A percentile compares a stretch with the other conserved stretches of the same genome.
Conservation (phyloP, 345 rosid species). For the Toxicodendron radicans region DNA sequence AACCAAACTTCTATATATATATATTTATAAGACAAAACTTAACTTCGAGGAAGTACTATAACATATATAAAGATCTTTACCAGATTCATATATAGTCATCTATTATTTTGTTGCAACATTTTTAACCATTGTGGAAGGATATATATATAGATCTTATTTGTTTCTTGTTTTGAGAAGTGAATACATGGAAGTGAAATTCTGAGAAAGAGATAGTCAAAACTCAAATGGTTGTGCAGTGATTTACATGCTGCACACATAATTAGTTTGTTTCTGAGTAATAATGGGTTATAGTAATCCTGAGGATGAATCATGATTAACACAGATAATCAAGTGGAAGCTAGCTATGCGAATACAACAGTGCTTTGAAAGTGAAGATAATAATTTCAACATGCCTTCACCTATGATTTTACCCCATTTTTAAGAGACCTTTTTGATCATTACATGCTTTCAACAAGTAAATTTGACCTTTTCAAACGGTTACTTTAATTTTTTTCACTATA, state of each 20-base stretch:
- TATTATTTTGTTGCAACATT: not conserved
- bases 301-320: conserved; percentile 22
- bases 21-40: not conserved
- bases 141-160: too few relatives aligned
- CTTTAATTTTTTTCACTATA: not conserved
- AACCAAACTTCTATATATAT: not conserved
- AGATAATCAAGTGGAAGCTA: conserved; percentile 23
- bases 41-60: not conserved
- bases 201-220: not conserved
- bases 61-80: not conserved
- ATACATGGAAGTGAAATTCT: not conserved
- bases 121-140: not conserved
- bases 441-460: conserved; percentile 31
- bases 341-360: conserved; percentile 39
- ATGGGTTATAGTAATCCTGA: not conserved
- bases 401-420: conserved; percentile 18
- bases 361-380: conserved; percentile 18
- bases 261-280: conserved; percentile 1
- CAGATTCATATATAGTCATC: not conserved
- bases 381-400: conserved; percentile 16
- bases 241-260: not conserved
- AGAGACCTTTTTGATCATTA: conserved; percentile 20
- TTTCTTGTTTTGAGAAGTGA: not conserved
- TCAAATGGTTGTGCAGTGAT: not conserved
- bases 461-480: conserved; percentile 16